Conservation (phyloP, 352 stramenopile species). For the Globisporangium nunn region DNA sequence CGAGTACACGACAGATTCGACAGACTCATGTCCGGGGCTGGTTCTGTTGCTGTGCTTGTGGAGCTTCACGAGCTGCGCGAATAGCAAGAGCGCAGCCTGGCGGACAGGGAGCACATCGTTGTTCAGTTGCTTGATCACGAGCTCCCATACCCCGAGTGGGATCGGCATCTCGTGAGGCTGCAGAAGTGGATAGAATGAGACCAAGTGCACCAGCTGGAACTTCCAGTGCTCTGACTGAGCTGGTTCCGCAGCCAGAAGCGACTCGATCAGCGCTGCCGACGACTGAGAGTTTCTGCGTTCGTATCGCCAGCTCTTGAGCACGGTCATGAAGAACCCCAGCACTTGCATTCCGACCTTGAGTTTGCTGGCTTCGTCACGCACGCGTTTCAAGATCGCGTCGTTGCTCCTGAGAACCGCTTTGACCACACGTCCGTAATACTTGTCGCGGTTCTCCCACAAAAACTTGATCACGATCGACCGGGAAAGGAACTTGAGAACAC, state of each 20-base stretch:
- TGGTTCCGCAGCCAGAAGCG: constrained; percentile 34
- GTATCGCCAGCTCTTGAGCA: constrained; percentile 51
- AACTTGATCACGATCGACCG: constrained; percentile 28
- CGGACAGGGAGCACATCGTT: constrained; percentile 64
- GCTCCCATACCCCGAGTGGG: constrained; percentile 33
- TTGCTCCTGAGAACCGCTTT: constrained; percentile 42
- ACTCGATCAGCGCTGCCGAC: constrained; percentile 18
- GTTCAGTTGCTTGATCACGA: constrained; percentile 40
- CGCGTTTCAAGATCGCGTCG: constrained; percentile 33
- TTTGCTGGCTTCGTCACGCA: constrained; percentile 52
- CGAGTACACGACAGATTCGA: constrained; percentile 38
- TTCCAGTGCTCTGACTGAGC: constrained; percentile 55
- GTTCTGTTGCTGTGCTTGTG: constrained; percentile 18
- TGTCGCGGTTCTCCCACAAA: constrained; percentile 39
- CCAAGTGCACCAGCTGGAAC: constrained; percentile 69
- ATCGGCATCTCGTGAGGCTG: constrained; percentile 36
- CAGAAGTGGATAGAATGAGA: constrained; percentile 56
- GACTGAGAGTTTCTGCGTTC: constrained; percentile 15
- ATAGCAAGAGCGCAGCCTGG: constrained; percentile 43
- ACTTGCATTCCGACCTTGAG: constrained; percentile 46
- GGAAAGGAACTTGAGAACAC: constrained; percentile 31
- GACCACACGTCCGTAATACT: constrained; percentile 32
- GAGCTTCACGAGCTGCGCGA: constrained; percentile 44
- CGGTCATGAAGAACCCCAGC: constrained; percentile 41
- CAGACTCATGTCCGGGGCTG: not conserved